phyloP scores from a whole-genome alignment of 371 early-diverging fungal genomes.

The Umbelopsis sp. region DNA sequence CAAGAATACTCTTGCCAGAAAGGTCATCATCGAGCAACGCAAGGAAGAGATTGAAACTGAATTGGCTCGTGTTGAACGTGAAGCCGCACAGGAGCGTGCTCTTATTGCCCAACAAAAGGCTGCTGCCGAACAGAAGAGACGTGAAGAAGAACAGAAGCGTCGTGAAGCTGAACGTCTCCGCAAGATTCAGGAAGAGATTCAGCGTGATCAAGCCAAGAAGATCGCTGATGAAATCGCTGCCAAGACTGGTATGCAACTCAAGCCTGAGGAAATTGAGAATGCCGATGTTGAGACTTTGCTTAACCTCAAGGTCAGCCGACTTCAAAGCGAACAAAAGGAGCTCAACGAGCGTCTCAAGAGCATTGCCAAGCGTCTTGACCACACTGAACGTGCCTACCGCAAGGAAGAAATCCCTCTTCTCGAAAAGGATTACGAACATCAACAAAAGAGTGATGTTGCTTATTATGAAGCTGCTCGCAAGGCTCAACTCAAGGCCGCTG shows the following conservation, averaged over 20 bases:
- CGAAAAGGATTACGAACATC: conserved; percentile 88
- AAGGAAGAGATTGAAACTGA: conserved; percentile 90
- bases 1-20: conserved; percentile 74
- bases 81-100: conserved; percentile 77
- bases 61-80: conserved; percentile 76
- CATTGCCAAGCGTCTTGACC: conserved; percentile 84
- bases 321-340: conserved; percentile 90
- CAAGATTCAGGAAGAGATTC: conserved; percentile 80
- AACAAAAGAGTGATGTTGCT: conserved; percentile 83
- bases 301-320: conserved; percentile 86
- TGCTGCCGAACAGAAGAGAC: conserved; percentile 83
- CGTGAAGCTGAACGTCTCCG: conserved; percentile 86
- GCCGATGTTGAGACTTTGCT: conserved; percentile 83
- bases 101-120: conserved; percentile 77
- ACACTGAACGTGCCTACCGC: conserved; percentile 96
- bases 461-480: conserved; percentile 78
- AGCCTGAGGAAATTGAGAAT: conserved; percentile 83
- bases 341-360: conserved; percentile 73
- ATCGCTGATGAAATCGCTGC: conserved; percentile 84
- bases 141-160: conserved; percentile 82
- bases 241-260: conserved; percentile 82
- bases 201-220: conserved; percentile 85
- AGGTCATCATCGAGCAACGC: conserved; percentile 87
- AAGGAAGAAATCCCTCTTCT: conserved; percentile 92
- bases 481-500: conserved; percentile 68